A percentile compares a stretch with the other conserved stretches of the same genome.
These are phyloP conservation scores for Talaromyces pinophilus DNA, from an alignment of 2,329 filamentous ascomycete species.

Conservation along the genomic window DNA sequence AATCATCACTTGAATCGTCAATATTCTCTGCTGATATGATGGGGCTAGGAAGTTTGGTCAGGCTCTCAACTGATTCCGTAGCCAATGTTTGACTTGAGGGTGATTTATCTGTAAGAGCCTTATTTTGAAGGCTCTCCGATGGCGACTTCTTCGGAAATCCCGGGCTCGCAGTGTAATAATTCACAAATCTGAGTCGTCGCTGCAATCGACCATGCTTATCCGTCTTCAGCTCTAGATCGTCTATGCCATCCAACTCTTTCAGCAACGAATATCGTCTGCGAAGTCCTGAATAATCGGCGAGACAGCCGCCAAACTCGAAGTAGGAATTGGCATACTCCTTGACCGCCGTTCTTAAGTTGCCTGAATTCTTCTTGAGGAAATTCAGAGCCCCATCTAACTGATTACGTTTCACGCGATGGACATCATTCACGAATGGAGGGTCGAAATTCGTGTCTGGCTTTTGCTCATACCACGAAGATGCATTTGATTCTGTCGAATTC, in stretches of 20 bases:
- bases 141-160: slow-evolving; percentile 46
- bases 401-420: slow-evolving; percentile 67
- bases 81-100: neutral
- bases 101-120: neutral
- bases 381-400: slow-evolving; percentile 65
- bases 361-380: slow-evolving; percentile 79
- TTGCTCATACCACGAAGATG: slow-evolving; percentile 27
- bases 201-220: slow-evolving; percentile 33
- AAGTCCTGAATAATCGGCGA: slow-evolving; percentile 73
- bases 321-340: slow-evolving; percentile 76
- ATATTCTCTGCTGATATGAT: neutral
- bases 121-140: neutral
- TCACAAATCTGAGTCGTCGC: slow-evolving; percentile 71
- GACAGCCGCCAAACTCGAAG: slow-evolving; percentile 76
- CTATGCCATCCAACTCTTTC: slow-evolving; percentile 69
- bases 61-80: slow-evolving; percentile 2
- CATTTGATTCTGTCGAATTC: neutral
- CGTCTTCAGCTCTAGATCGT: slow-evolving; percentile 52
- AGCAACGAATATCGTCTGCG: slow-evolving; percentile 69
- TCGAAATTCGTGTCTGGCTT: slow-evolving; percentile 67
- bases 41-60: slow-evolving; percentile 15
- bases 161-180: slow-evolving; percentile 87
- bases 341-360: slow-evolving; percentile 69
- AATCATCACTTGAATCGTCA: slow-evolving; percentile 4
- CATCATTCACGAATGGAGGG: slow-evolving; percentile 73